These are phyloP conservation scores for Schoenoplectus tabernaemontani DNA, from an alignment of 202 grass and related monocot species.

Conservation along the genomic window DNA sequence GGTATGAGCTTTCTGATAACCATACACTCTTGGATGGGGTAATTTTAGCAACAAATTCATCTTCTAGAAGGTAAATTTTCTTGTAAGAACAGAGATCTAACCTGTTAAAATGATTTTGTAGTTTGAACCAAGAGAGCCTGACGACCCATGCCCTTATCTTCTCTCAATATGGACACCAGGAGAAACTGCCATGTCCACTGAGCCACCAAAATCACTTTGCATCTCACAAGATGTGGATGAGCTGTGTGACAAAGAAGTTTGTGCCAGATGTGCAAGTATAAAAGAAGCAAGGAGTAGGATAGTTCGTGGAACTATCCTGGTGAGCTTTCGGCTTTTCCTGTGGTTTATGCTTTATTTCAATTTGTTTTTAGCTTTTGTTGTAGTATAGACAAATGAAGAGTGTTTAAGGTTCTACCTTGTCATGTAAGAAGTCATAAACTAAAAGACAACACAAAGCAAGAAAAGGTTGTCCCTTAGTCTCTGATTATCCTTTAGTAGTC, in stretches of 20 bases:
- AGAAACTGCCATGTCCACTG: slow-evolving; percentile 77
- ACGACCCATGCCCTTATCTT: slow-evolving; percentile 86
- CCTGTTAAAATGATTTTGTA: slow-evolving; percentile 36
- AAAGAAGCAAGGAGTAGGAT: slow-evolving; percentile 50
- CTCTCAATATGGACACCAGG: slow-evolving; percentile 97
- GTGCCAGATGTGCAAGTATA: slow-evolving; percentile 60
- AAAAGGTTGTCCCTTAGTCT: neutral
- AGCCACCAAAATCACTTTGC: slow-evolving; percentile 63
- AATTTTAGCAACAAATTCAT: slow-evolving; percentile 36
- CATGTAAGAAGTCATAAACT: neutral
- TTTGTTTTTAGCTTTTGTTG: slow-evolving; percentile 13
- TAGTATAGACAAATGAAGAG: neutral
- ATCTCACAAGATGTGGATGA: slow-evolving; percentile 42
- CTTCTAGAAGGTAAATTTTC: neutral
- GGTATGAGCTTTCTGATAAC: slow-evolving; percentile 70
- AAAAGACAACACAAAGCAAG: neutral
- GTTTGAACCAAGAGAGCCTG: slow-evolving; percentile 66
- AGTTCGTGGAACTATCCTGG: slow-evolving; percentile 79
- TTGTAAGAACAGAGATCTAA: slow-evolving; percentile 7
- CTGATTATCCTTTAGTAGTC: neutral
- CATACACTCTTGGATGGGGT: slow-evolving; percentile 65
- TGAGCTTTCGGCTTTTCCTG: slow-evolving; percentile 16
- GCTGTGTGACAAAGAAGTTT: slow-evolving; percentile 50
- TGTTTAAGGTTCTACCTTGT: neutral
- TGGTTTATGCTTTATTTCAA: neutral